Base-by-base conservation (phyloP, 2,329 filamentous ascomycete genomes). In the Paecilomyces variotii region DNA sequence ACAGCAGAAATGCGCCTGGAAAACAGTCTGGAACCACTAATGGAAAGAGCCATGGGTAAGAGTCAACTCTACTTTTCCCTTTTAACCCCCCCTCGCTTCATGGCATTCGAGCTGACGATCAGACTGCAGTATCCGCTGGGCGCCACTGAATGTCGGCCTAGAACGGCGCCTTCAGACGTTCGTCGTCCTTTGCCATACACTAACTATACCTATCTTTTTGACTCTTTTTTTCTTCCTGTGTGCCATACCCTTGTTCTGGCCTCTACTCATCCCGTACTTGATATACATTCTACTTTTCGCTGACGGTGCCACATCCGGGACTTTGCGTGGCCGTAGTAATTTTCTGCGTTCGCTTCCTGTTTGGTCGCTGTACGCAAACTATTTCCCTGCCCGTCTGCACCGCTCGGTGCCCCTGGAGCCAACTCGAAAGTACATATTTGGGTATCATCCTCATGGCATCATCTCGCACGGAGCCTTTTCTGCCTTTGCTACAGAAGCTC, bases 371-470 rank as follows among this genome's bases (percentile, higher is more conserved):
- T 97, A 97, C 70, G 91, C 90, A 27, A 89, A 86, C 14, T 99
- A 97, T 78, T 99, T 95, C 70, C 94, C 94, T 3, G 90, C 91
- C 54, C 84, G 84, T 58, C 82, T 99, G 45, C 91, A 97, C 77
- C 90, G 94, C 64, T 94, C 90, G 3, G 83, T 88, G 64, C 82
- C 87, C 58, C 83, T 99, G 5, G 84, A 89, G 25, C 83, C 91
- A 0, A 91, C 88, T 1, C 82, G 91, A 62, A 96, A 96, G 75
- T 99, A 97, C 77, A 91, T 99, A 62, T 91, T 99, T 67, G 93
- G 93, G 52, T 97, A 97, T 73, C 94, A 97, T 68, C 94, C 94
- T 0, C 94, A 99, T 70, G 93, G 94, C 26, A 97, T 99, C 73
- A 97, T 99, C 68, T 94, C 89, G 4, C 91, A 97, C 67, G 94